Evolutionary conservation across 2,329 filamentous ascomycete genomes (phyloP).

Genomic region (Talaromyces sp.): DNA sequence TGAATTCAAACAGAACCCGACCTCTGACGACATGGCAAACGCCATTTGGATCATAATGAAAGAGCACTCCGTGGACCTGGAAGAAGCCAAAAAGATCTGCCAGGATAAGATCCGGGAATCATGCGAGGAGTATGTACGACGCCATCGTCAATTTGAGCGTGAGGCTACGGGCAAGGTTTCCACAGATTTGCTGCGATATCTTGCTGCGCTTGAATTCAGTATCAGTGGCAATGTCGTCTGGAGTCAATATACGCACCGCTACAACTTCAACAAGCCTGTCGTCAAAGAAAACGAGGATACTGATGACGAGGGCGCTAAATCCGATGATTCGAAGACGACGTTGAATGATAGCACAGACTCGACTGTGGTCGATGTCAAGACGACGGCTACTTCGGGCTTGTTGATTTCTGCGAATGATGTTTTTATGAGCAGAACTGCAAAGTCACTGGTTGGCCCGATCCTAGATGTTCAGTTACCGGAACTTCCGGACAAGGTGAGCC

Average conservation of each 20-base stretch:
- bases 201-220: not conserved
- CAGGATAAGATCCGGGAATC: not conserved
- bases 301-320: not conserved
- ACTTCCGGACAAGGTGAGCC: not conserved
- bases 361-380: not conserved
- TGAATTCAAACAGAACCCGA: slow-evolving; percentile 17
- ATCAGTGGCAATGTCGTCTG: not conserved
- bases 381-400: not conserved
- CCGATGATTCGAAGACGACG: not conserved
- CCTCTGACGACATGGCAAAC: slow-evolving; percentile 34
- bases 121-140: not conserved
- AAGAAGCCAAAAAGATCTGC: slow-evolving; percentile 24
- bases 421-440: not conserved
- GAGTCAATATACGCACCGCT: not conserved
- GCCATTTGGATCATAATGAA: slow-evolving; percentile 41
- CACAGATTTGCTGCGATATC: not conserved
- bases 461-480: not conserved
- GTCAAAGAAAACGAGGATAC: not conserved
- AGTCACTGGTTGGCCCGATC: not conserved
- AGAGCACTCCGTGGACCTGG: slow-evolving; percentile 28
- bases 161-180: not conserved
- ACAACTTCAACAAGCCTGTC: not conserved
- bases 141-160: not conserved
- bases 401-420: not conserved
- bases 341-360: not conserved